phyloP scores from a whole-genome alignment of 1,284 basidiomycete genomes.

The Dichomitus squalens region DNA sequence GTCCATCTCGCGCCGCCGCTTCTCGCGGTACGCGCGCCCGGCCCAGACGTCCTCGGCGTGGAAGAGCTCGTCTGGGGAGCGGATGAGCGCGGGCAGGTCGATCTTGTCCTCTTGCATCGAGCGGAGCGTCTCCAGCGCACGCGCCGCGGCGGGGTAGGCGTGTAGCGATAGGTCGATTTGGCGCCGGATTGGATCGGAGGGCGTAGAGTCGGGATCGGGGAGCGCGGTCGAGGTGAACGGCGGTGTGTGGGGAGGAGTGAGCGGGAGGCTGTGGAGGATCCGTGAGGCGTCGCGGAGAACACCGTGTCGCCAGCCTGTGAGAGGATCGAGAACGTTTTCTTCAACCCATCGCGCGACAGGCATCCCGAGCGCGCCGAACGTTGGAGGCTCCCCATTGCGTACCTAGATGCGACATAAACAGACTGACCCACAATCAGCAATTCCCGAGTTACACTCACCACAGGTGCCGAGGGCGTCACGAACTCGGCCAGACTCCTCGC shows the following conservation, averaged over 20 bases:
- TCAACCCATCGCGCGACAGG: conserved; percentile 61
- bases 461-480: conserved; percentile 35
- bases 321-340: conserved; percentile 55
- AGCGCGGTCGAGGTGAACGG: conserved; percentile 27
- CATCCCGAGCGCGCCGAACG: conserved; percentile 39
- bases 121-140: conserved; percentile 44
- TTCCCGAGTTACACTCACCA: conserved; percentile 19
- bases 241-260: conserved; percentile 3
- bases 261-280: conserved; percentile 24
- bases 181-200: conserved; percentile 6
- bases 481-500: conserved; percentile 75
- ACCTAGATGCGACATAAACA: conserved; percentile 7
- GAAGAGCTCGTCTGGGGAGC: conserved; percentile 62
- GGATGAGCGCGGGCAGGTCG: conserved; percentile 70
- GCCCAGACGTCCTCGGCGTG: conserved; percentile 64
- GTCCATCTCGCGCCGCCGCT: conserved; percentile 31
- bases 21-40: conserved; percentile 40
- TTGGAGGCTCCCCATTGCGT: conserved; percentile 12
- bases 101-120: conserved; percentile 52
- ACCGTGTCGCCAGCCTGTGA: conserved; percentile 59
- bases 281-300: conserved; percentile 35
- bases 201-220: conserved; percentile 7
- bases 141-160: conserved; percentile 43
- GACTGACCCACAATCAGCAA: neutral
- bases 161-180: conserved; percentile 48